phyloP scores from a whole-genome alignment of 305 asterid genomes.

The Solanum aculeatissimum region DNA sequence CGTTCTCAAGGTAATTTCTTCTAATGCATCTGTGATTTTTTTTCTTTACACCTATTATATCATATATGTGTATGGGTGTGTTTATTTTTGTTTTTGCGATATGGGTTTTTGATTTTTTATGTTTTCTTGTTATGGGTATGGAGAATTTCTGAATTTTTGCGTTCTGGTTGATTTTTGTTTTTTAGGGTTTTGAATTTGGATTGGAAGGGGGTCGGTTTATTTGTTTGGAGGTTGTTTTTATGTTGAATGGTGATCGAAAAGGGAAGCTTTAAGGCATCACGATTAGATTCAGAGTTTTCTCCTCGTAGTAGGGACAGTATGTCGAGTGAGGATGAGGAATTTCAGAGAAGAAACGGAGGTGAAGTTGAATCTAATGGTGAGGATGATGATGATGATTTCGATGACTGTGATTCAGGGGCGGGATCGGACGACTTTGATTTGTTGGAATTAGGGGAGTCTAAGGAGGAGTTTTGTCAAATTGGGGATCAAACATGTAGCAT shows the following conservation, averaged over 20 bases:
- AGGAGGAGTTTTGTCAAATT: slow-evolving; percentile 92
- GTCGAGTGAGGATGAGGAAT: slow-evolving; percentile 73
- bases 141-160: neutral
- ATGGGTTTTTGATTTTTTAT: neutral
- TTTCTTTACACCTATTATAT: neutral
- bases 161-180: neutral
- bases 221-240: slow-evolving; percentile 20
- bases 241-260: slow-evolving; percentile 91
- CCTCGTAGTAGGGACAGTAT: slow-evolving; percentile 49
- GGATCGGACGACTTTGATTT: slow-evolving; percentile 95
- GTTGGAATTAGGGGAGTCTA: slow-evolving; percentile 74
- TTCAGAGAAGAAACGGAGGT: slow-evolving; percentile 38
- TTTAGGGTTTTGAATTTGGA: slow-evolving; percentile 1
- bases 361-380: slow-evolving; percentile 63
- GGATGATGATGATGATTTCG: slow-evolving; percentile 79
- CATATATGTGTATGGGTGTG: neutral
- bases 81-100: neutral
- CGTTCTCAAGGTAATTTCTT: neutral
- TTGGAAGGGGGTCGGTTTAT: slow-evolving; percentile 2
- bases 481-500: slow-evolving; percentile 90
- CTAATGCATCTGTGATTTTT: neutral
- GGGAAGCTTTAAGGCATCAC: slow-evolving; percentile 50
- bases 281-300: slow-evolving; percentile 54
- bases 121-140: neutral
- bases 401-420: slow-evolving; percentile 97